Evolutionary conservation across 805 yeast species (phyloP).

Genomic region (Pichia cephalocereana): DNA sequence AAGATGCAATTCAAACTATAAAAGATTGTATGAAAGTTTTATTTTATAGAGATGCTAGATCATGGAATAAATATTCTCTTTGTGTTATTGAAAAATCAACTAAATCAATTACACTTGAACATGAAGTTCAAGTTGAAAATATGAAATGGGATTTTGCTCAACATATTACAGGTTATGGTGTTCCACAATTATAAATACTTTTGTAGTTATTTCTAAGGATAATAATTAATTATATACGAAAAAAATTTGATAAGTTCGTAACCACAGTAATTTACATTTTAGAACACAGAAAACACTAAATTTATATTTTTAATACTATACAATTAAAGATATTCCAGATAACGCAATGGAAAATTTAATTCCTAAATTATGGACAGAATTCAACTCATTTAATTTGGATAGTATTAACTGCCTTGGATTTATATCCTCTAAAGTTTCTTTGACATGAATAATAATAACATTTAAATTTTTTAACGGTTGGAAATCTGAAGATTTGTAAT

Average conservation of each 20-base stretch:
- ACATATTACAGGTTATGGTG: conserved; percentile 82
- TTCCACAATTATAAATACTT: conserved; percentile 20
- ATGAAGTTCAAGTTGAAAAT: conserved; percentile 55
- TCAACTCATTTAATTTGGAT: conserved; percentile 36
- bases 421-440: conserved; percentile 29
- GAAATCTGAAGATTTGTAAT: conserved; percentile 10
- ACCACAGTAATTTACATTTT: too few species aligned
- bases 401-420: conserved; percentile 57
- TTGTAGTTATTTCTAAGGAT: too few species aligned
- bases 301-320: background rate
- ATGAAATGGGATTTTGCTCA: conserved; percentile 90
- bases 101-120: conserved; percentile 46
- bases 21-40: conserved; percentile 87
- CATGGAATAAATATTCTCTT: conserved; percentile 74
- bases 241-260: background rate
- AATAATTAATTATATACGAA: background rate
- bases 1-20: conserved; percentile 67
- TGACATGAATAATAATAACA: conserved; percentile 45
- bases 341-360: conserved; percentile 42
- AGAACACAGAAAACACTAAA: too few species aligned
- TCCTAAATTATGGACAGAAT: conserved; percentile 29
- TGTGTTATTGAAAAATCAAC: conserved; percentile 62
- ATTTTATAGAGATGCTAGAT: conserved; percentile 93
- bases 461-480: conserved; percentile 36
- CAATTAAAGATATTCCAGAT: conserved; percentile 39